phyloP scores from a whole-genome alignment of 2,329 filamentous ascomycete species.

The Sphaerostilbella broomeana region DNA sequence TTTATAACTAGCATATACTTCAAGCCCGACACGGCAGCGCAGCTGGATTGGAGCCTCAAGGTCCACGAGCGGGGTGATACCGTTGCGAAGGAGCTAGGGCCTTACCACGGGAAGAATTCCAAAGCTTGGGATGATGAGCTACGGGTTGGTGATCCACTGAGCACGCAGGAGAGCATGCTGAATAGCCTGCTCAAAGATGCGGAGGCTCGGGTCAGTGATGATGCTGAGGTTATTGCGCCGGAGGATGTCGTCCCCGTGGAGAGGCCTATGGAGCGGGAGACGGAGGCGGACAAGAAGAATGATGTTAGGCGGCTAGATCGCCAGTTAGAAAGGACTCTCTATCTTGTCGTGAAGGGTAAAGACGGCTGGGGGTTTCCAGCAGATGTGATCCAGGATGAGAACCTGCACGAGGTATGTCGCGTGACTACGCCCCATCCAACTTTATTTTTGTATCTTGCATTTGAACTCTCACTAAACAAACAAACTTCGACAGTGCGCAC shows the following conservation, averaged over 20 bases:
- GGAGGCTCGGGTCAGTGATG: constrained; percentile 54
- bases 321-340: constrained; percentile 72
- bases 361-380: constrained; percentile 80
- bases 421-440: background rate
- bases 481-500: constrained; percentile 57
- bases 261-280: constrained; percentile 61
- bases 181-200: constrained; percentile 70
- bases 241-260: constrained; percentile 62
- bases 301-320: constrained; percentile 75
- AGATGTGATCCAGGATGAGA: constrained; percentile 65
- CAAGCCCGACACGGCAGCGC: constrained; percentile 78
- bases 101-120: constrained; percentile 64
- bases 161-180: constrained; percentile 56
- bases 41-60: constrained; percentile 87
- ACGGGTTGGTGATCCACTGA: constrained; percentile 63
- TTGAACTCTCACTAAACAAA: constrained; percentile 3
- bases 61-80: constrained; percentile 65
- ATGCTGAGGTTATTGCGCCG: constrained; percentile 51
- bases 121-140: constrained; percentile 90
- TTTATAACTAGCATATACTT: constrained; percentile 93
- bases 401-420: constrained; percentile 67
- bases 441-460: background rate
- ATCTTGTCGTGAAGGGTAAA: constrained; percentile 72
- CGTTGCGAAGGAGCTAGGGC: constrained; percentile 76
- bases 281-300: constrained; percentile 70